These are phyloP conservation scores for Coemansia sp. DNA, from an alignment of 192 early-diverging fungal species.

Conservation along the genomic window DNA sequence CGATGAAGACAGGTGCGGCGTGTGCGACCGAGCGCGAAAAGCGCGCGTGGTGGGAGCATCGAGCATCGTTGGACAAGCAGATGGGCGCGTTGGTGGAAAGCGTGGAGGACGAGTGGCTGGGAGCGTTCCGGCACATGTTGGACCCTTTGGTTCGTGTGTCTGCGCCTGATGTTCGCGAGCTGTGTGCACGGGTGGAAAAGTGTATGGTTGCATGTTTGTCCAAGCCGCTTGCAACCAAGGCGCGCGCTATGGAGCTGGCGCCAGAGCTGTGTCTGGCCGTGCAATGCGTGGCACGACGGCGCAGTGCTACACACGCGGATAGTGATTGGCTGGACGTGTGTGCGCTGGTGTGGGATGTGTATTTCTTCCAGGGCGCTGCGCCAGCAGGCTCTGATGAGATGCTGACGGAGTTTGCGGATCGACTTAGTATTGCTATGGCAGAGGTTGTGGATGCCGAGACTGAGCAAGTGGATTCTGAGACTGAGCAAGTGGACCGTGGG, in stretches of 20 bases:
- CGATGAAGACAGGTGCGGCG: constrained; percentile 57
- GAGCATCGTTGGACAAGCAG: constrained; percentile 69
- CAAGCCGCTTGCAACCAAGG: constrained; percentile 33
- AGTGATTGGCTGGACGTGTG: constrained; percentile 47
- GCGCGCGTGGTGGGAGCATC: constrained; percentile 76
- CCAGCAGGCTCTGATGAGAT: constrained; percentile 27
- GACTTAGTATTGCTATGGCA: constrained; percentile 33
- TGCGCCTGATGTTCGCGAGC: neutral
- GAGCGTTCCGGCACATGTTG: constrained; percentile 65
- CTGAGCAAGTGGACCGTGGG: neutral
- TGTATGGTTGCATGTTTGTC: constrained; percentile 14
- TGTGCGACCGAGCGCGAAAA: constrained; percentile 64
- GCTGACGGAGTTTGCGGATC: constrained; percentile 66
- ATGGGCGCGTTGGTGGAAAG: constrained; percentile 61
- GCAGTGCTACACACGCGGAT: neutral
- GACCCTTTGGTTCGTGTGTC: constrained; percentile 8
- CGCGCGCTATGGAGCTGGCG: constrained; percentile 14
- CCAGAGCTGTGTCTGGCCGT: constrained; percentile 59
- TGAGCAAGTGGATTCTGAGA: constrained; percentile 13
- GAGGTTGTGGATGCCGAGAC: neutral
- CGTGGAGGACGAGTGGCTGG: constrained; percentile 83
- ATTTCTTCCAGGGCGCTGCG: constrained; percentile 63
- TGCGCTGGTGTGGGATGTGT: constrained; percentile 43
- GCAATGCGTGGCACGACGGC: constrained; percentile 12
- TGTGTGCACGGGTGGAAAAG: constrained; percentile 19